phyloP scores from a whole-genome alignment of 192 early-diverging fungal species.

The Rhizophagus sp. region DNA sequence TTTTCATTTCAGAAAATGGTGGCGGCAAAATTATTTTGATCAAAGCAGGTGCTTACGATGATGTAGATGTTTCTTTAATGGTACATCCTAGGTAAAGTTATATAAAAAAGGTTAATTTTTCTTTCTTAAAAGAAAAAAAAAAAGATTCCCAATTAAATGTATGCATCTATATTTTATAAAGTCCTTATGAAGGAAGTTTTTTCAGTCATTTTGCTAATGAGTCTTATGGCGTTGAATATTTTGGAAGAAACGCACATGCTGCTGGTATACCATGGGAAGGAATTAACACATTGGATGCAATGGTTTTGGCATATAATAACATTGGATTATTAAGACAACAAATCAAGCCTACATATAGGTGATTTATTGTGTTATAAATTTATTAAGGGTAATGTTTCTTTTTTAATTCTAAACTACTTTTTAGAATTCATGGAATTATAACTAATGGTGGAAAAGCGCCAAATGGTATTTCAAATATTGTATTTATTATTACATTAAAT shows the following conservation, averaged over 20 bases:
- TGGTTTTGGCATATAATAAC: too few relatives aligned
- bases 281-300: too few relatives aligned
- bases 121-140: neutral
- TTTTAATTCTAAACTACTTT: neutral
- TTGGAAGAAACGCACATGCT: too few relatives aligned
- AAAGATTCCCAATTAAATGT: too few relatives aligned
- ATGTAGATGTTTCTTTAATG: conserved; percentile 77
- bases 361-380: neutral
- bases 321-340: conserved; percentile 61
- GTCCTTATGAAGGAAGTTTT: conserved; percentile 52
- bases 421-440: conserved; percentile 54
- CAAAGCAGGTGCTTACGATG: conserved; percentile 67
- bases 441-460: conserved; percentile 47
- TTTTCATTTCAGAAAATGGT: conserved; percentile 44
- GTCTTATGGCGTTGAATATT: conserved; percentile 41
- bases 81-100: conserved; percentile 65
- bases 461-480: conserved; percentile 24
- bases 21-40: conserved; percentile 77
- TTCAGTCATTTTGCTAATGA: conserved; percentile 42
- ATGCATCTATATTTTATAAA: neutral
- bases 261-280: too few relatives aligned
- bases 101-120: neutral
- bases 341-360: conserved; percentile 59
- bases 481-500: neutral
- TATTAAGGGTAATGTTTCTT: neutral